These are phyloP conservation scores for Claviceps maximensis DNA, from an alignment of 2,329 filamentous ascomycete genomes.

Conservation along the genomic window DNA sequence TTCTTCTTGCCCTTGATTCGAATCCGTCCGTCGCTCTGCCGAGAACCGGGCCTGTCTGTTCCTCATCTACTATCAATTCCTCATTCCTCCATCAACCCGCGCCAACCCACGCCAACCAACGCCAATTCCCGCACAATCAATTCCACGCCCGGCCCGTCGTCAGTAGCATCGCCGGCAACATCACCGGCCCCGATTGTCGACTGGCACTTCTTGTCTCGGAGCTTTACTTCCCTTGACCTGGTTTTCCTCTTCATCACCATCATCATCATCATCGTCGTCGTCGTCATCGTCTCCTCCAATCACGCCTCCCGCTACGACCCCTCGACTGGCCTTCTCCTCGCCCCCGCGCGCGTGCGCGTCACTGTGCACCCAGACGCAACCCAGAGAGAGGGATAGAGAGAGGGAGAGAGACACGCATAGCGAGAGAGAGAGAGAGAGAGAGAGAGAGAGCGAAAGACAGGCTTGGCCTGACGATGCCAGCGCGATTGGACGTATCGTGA, in stretches of 20 bases:
- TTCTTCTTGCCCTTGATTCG: background rate
- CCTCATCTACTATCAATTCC: background rate
- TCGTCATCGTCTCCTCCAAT: conserved; percentile 2
- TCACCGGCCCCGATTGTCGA: background rate
- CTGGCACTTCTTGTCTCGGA: background rate
- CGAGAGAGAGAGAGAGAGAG: background rate
- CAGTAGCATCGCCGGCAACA: background rate
- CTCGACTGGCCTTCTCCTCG: conserved; percentile 1
- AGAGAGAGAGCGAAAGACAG: background rate
- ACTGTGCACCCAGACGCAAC: background rate
- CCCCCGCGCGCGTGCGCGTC: background rate
- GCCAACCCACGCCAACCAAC: background rate
- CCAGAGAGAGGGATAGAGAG: too few relatives aligned
- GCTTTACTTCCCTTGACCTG: background rate
- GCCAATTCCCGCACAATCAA: background rate
- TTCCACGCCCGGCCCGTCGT: background rate
- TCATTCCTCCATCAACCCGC: background rate
- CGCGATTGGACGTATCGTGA: conserved; percentile 1
- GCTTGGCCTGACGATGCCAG: conserved; percentile 8
- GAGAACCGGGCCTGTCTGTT: background rate
- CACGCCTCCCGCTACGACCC: background rate
- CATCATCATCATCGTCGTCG: too few relatives aligned
- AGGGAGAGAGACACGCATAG: background rate
- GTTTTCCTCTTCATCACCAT: conserved; percentile 3
- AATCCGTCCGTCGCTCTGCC: background rate